phyloP scores from a whole-genome alignment of 257 asterid species.

The Coffea eugenioides region DNA sequence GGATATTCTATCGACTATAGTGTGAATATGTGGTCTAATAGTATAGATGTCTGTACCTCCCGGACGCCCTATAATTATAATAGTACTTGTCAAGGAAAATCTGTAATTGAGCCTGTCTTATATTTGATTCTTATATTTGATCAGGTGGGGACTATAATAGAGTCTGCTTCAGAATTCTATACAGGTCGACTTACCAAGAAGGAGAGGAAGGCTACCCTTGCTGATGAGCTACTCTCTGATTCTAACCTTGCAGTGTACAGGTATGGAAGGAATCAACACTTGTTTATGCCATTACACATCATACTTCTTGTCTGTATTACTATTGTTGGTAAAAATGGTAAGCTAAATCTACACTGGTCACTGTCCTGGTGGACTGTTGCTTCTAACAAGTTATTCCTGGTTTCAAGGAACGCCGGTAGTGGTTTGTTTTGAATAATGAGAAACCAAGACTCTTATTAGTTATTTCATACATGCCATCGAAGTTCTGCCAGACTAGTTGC shows the following conservation, averaged over 20 bases:
- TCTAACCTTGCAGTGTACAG: constrained; percentile 46
- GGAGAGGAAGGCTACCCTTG: constrained; percentile 80
- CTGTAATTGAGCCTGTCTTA: constrained; percentile 8
- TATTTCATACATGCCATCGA: neutral
- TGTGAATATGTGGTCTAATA: neutral
- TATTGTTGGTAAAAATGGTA: neutral
- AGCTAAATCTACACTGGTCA: neutral
- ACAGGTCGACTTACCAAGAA: constrained; percentile 78
- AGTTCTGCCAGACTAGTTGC: neutral
- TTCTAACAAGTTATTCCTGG: neutral
- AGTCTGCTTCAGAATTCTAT: constrained; percentile 69
- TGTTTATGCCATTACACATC: neutral
- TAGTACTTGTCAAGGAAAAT: neutral
- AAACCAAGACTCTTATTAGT: neutral
- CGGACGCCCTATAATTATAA: neutral
- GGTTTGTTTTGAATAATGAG: neutral
- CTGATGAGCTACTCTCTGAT: constrained; percentile 89
- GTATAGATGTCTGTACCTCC: neutral
- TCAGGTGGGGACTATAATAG: constrained; percentile 93
- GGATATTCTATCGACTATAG: neutral
- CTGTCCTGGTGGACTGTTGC: too few relatives aligned
- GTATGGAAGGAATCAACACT: constrained; percentile 28
- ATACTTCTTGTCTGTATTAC: neutral
- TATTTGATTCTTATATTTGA: constrained; percentile 23
- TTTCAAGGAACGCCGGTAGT: neutral